A percentile compares a stretch with the other conserved stretches of the same genome.
These are phyloP conservation scores for Trichoderma harzianum DNA, from an alignment of 2,329 filamentous ascomycete genomes.

Conservation along the genomic window DNA sequence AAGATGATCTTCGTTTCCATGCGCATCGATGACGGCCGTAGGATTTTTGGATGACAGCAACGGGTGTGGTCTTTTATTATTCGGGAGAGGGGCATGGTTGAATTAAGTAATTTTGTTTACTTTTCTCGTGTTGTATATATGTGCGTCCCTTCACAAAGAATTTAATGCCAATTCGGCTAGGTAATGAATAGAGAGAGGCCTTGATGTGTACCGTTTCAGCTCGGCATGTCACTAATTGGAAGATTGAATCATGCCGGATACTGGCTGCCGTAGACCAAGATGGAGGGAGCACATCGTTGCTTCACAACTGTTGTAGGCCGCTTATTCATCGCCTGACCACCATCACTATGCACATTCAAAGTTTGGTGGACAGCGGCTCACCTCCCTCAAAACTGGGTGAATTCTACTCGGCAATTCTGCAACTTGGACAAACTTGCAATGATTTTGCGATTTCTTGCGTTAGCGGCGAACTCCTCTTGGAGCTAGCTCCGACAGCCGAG, in stretches of 20 bases:
- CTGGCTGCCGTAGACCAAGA: not conserved
- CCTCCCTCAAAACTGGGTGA: not conserved
- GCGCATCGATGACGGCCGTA: not conserved
- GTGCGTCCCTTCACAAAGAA: not conserved
- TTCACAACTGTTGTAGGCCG: not conserved
- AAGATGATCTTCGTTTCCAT: not conserved
- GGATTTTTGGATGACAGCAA: not conserved
- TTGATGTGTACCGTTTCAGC: not conserved
- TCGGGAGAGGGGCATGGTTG: not conserved
- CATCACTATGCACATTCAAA: not conserved
- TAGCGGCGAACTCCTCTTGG: slow-evolving; percentile 1
- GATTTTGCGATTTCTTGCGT: not conserved
- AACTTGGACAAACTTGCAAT: not conserved
- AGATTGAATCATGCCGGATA: not conserved
- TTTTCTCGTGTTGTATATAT: not conserved
- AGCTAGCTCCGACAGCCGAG: not conserved
- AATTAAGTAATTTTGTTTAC: not conserved
- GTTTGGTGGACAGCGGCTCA: not conserved
- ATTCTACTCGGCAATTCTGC: not conserved
- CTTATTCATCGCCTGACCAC: not conserved
- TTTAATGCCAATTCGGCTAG: not conserved
- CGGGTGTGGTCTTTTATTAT: not conserved
- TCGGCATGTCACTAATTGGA: not conserved
- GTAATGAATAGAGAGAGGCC: no score
- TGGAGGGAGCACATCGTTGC: not conserved